Evolutionary conservation across 768 basidiomycete species (phyloP), one percentile per base, ranked within the genome.

Genomic region (Tricholoma matsutake): DNA sequence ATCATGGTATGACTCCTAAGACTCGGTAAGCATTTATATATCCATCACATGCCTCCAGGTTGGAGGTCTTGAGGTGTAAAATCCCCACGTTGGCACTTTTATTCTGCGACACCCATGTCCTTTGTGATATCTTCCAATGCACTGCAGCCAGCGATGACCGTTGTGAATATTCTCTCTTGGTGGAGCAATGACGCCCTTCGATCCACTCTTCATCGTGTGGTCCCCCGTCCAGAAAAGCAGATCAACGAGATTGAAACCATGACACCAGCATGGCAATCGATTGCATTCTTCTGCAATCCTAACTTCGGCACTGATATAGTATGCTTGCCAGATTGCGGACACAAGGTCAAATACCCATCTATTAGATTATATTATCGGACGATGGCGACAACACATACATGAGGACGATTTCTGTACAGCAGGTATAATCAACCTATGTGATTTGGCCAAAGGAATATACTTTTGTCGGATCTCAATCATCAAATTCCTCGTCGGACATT

Each of bases 251-350:
- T 74, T 6, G 84, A 86, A 63, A 75, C 71, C n/a, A 72, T 86
- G 60, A 87, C 85, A 1, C 86, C 90, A 0, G 72, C 76, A 8
- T 82, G 92, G 28, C 90, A 92, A 68, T 91, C 89, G 8, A 88
- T 94, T 56, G 92, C 89, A 7, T 94, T 91, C 78, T 94, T 94
- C 75, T 92, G 89, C 78, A 93, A 89, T 66, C 91, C 92, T 3
- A 91, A 93, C 64, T 84, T 83, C 66, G 80, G 80, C 43, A 77
- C 89, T 13, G 76, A 80, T 60, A 86, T 94, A 58, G 77, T 85
- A 14, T 91, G 91, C 64, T 73, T 94, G 28, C 89, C 91, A 18
- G 89, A 83, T 59, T 85, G 87, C 31, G 86, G 83, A 31, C 69
- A 72, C 31, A 74, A 75, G 56, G 74, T 79, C 9, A 92, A 88